Conservation (phyloP, 1,284 basidiomycete genomes). For the Peniophora sp. region DNA sequence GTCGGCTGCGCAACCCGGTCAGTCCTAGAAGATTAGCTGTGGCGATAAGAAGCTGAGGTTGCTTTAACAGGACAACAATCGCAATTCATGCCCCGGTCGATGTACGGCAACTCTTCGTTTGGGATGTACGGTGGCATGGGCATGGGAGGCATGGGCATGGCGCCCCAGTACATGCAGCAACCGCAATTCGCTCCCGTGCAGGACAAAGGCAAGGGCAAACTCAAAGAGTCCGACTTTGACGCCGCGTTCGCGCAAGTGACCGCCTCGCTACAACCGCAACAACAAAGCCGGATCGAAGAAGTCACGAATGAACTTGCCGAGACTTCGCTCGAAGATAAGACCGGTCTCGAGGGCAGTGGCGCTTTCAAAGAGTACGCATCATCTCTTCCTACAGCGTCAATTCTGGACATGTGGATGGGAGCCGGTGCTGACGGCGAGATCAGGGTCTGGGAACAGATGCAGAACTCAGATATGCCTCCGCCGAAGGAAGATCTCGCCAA, state of each 20-base stretch:
- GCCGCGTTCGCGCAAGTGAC: slow-evolving; percentile 62
- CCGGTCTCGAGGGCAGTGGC: slow-evolving; percentile 17
- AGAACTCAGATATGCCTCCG: slow-evolving; percentile 48
- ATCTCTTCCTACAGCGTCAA: slow-evolving; percentile 2
- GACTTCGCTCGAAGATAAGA: slow-evolving; percentile 25
- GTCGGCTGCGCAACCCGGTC: neutral
- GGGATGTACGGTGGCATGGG: slow-evolving; percentile 18
- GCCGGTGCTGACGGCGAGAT: neutral
- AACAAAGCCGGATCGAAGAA: slow-evolving; percentile 30
- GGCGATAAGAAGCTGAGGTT: slow-evolving; percentile 4
- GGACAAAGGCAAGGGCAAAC: slow-evolving; percentile 65
- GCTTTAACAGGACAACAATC: slow-evolving; percentile 10
- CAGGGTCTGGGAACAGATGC: slow-evolving; percentile 55
- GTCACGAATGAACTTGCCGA: slow-evolving; percentile 4
- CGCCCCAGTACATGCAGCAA: slow-evolving; percentile 18
- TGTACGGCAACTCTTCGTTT: slow-evolving; percentile 18
- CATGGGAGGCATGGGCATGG: slow-evolving; percentile 9
- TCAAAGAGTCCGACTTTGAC: slow-evolving; percentile 70
- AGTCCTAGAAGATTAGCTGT: neutral
- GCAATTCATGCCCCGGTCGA: slow-evolving; percentile 6
- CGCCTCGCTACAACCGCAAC: slow-evolving; percentile 37
- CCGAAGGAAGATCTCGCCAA: slow-evolving; percentile 63
- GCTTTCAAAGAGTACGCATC: slow-evolving; percentile 37
- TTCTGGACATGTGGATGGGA: neutral
- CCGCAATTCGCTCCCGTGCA: slow-evolving; percentile 18